phyloP scores from a whole-genome alignment of 805 yeast species.

The Saccharomyces kudriavzevii region DNA sequence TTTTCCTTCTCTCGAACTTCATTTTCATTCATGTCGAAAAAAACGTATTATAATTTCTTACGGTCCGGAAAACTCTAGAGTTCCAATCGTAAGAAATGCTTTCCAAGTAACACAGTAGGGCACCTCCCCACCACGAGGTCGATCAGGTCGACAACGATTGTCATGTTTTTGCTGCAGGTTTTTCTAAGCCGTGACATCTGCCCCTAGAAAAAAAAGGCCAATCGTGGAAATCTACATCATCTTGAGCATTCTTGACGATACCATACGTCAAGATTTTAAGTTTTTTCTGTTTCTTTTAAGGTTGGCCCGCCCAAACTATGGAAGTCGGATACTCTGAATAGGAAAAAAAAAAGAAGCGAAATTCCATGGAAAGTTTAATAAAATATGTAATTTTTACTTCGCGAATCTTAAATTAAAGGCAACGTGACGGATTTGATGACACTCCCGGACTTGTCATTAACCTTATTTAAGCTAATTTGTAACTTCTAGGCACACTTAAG shows the following conservation, averaged over 20 bases:
- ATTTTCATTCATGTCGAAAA: not conserved
- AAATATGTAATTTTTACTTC: not conserved
- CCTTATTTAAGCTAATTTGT: not conserved
- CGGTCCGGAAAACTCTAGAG: not conserved
- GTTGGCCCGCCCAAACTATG: not conserved
- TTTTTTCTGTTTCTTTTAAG: not conserved
- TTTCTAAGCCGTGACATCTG: not conserved
- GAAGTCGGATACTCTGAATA: not conserved
- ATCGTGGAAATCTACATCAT: not conserved
- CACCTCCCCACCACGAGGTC: not conserved
- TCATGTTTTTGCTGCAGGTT: not conserved
- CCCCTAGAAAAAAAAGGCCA: not conserved
- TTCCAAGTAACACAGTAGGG: not conserved
- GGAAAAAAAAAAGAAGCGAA: not conserved
- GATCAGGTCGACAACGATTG: not conserved
- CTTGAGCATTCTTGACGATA: not conserved
- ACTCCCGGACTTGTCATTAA: not conserved
- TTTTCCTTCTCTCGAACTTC: not conserved
- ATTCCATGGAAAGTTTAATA: not conserved
- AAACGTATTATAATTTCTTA: not conserved
- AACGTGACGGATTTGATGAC: not conserved
- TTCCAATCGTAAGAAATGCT: not conserved
- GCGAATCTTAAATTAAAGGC: not conserved
- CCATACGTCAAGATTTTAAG: not conserved
- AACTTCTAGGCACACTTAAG: not conserved